Evolutionary conservation across 345 rosid genomes (phyloP).

Genomic region (Jatropha curcas): DNA sequence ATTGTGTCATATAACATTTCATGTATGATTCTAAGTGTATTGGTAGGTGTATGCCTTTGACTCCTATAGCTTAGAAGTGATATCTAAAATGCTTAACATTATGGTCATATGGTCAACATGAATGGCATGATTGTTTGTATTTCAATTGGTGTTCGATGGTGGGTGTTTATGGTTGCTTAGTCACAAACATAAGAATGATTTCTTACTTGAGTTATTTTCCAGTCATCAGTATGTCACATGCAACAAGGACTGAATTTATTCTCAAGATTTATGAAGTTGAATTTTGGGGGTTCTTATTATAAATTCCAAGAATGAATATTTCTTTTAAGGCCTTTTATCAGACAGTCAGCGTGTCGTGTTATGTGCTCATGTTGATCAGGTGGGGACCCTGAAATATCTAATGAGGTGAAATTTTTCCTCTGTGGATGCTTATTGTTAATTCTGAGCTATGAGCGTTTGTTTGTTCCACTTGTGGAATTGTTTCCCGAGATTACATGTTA

Average conservation of each 20-base stretch:
- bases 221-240: not conserved
- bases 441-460: not conserved
- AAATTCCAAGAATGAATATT: no score
- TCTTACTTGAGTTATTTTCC: not conserved
- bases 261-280: not conserved
- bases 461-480: not conserved
- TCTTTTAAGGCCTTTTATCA: not conserved
- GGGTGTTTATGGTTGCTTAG: not conserved
- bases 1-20: not conserved
- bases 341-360: not conserved
- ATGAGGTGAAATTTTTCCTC: not conserved
- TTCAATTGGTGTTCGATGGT: not conserved
- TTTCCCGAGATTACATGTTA: not conserved
- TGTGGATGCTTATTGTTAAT: not conserved
- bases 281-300: not conserved
- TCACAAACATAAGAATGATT: not conserved
- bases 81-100: not conserved
- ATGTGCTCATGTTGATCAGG: not conserved
- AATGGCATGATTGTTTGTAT: not conserved
- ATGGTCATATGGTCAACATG: not conserved
- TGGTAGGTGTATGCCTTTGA: no score
- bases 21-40: not conserved
- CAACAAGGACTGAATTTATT: not conserved
- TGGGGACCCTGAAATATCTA: not conserved
- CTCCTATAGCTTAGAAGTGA: not conserved